These are phyloP conservation scores for Pseudonitzschia delicatissima DNA, from an alignment of 108 stramenopile genomes.

Conservation along the genomic window DNA sequence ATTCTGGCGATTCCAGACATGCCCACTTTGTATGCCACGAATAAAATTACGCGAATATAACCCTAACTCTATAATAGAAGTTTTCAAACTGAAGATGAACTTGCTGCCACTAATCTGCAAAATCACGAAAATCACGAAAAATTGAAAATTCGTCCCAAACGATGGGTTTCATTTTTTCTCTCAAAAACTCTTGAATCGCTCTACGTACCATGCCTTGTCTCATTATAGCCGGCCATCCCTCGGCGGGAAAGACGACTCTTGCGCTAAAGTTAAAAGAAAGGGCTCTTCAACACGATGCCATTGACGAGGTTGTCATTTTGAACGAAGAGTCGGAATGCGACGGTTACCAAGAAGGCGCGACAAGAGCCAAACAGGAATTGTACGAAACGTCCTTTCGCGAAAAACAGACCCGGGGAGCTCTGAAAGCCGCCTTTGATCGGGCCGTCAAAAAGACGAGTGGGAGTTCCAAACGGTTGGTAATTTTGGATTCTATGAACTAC, in stretches of 20 bases:
- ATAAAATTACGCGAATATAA: too few relatives aligned
- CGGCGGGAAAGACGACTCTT: conserved; percentile 76
- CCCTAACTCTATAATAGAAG: too few relatives aligned
- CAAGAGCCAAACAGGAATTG: conserved; percentile 59
- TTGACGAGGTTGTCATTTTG: conserved; percentile 60
- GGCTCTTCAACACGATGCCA: conserved; percentile 51
- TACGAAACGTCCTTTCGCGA: conserved; percentile 62
- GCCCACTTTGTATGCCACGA: too few relatives aligned
- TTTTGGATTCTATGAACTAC: conserved; percentile 88
- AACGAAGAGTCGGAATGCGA: conserved; percentile 36
- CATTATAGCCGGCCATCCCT: conserved; percentile 79
- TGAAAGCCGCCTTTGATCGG: conserved; percentile 76
- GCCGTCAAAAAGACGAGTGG: conserved; percentile 24
- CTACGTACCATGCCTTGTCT: conserved; percentile 64
- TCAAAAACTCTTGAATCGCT: too few relatives aligned
- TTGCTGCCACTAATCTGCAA: too few relatives aligned
- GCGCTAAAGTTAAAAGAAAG: conserved; percentile 62
- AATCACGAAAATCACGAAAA: too few relatives aligned
- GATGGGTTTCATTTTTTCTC: too few relatives aligned
- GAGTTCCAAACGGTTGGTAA: conserved; percentile 48
- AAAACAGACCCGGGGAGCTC: conserved; percentile 72
- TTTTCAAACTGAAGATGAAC: too few relatives aligned
- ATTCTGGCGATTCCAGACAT: too few relatives aligned
- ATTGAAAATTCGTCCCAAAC: background rate
- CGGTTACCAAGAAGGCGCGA: conserved; percentile 19